Base-by-base conservation (phyloP, 495 filamentous ascomycete species). In the Lindgomyces ingoldianus region DNA sequence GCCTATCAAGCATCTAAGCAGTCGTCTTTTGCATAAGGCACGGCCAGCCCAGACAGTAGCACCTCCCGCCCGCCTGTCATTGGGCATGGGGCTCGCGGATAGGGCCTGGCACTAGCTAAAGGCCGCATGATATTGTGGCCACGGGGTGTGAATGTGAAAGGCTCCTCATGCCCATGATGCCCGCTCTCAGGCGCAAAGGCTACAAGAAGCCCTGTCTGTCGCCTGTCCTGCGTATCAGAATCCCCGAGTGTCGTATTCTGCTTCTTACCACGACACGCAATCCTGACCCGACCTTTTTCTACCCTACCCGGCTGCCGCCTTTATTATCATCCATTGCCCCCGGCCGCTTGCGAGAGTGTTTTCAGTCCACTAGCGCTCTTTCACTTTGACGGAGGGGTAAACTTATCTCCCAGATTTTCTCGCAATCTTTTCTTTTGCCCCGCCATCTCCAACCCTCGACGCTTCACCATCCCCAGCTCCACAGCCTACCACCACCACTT, bases 51-150 rank as follows among this genome's bases (percentile, higher is more conserved):
- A 46, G 53, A 48, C 59, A 53, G 41, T 51, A 44, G 26, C 61
- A 52, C 49, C 24, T 53, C 33, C 27, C 42, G 48, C 50, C 25
- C 24, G 4, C n/a, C 51, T 33, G 46, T 42, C 56, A 58, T 68
- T 60, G 60, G 60, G 65, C 59, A 39, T 25, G 33, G 39, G 27
- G 33, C 33, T 6, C 14, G 33, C 33, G 33, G 33, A 39, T 39
- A 62, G 44, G 36, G 41, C 42, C 26, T 49, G 57, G 60, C 55
- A n/a, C 33, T 60, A 51, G 44, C 24, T 16, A 46, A 24, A 48
- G 62, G 51, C 68, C 68, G 70, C 70, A 73, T 70, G 57, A 69
- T 55, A 22, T 56, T 42, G 2, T 25, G 33, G 61, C 56, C 70
- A 73, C 70, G 64, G 64, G 70, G 22, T 49, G 48, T 60, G 62